Percentiles rank a stretch among this genome's conserved stretches.
These are phyloP conservation scores for Mucor saturninus DNA, from an alignment of 371 early-diverging fungal genomes.

Conservation along the genomic window DNA sequence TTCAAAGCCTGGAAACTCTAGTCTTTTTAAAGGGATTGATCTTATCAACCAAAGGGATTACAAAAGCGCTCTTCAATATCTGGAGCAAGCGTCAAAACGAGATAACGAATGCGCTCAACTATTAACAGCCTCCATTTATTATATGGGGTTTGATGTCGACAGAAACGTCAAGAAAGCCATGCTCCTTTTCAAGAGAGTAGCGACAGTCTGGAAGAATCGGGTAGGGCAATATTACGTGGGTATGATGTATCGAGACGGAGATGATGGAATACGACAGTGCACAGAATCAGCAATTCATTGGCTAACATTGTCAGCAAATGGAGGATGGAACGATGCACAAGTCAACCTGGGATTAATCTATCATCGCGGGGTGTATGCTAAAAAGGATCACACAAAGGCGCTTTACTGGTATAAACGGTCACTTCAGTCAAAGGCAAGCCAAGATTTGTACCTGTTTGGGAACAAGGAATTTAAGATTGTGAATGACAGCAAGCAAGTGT, in stretches of 20 bases:
- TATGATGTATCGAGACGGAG: slow-evolving; percentile 1
- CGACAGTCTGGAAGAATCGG: background rate
- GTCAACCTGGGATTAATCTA: background rate
- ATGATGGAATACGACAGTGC: background rate
- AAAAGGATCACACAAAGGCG: background rate
- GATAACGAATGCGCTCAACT: slow-evolving; percentile 2
- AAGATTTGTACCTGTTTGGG: background rate
- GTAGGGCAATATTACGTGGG: background rate
- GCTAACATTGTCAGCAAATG: background rate
- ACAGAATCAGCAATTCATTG: background rate
- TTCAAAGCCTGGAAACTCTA: background rate
- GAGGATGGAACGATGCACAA: background rate
- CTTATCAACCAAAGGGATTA: background rate
- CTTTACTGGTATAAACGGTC: background rate
- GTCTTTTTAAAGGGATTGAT: background rate
- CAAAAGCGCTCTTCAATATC: background rate
- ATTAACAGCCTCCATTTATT: background rate
- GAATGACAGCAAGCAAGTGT: background rate
- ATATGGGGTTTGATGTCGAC: background rate
- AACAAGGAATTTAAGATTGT: background rate
- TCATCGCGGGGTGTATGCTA: background rate
- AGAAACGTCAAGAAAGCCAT: background rate
- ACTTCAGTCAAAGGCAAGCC: background rate
- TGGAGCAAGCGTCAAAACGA: background rate
- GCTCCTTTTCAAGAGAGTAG: background rate